Base-by-base conservation (phyloP, 306 rosid species). In the Betula pendula region DNA sequence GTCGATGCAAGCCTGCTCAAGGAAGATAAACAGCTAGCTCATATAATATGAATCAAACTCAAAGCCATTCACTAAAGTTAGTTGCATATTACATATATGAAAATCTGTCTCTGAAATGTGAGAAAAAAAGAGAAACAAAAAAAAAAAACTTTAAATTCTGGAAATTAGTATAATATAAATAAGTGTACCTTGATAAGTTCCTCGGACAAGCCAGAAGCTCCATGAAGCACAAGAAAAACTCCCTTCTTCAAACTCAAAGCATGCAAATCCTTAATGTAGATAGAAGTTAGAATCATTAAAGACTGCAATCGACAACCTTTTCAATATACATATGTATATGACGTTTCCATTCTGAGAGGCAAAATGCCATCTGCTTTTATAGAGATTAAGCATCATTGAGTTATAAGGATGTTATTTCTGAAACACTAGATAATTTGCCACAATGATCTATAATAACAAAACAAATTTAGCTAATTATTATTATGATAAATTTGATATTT, bases 191-290 rank as follows among this genome's bases (percentile, higher is more conserved):
- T 90, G 75, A 94, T 80, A 38, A 92, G 96, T 74, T 83, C 88
- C 84, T 88, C 47, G 71, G 86, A 65, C 86, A 94, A 80, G 70
- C 98, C 98, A 27, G 98, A 94, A 24, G 97, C 98, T 72, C 98
- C 98, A 56, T 94, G 98, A 81, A 92, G 96, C 80, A 92, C 98
- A 68, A 92, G 74, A 69, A 88, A 77, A 72, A 92, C 86, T 82
- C 93, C 95, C 75, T 88, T 88, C 85, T 89, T 85, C 69, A 67
- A 71, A 84, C 90, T 79, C 95, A 94, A 73, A 66, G 82, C 81
- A 70, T 79, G 83, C 84, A 94, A 80, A 72, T 89, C 96, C 98
- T 94, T 40, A 17, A 77, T 68, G 73, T 25, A 17, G 74, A 38
- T 68, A 58, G 73, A 62, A 71, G 79, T 73, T 78, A 56, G 68